Evolutionary conservation across 2,329 filamentous ascomycete species (phyloP), one percentile per base, ranked within the genome.

Genomic region (Calonectria pteridis): DNA sequence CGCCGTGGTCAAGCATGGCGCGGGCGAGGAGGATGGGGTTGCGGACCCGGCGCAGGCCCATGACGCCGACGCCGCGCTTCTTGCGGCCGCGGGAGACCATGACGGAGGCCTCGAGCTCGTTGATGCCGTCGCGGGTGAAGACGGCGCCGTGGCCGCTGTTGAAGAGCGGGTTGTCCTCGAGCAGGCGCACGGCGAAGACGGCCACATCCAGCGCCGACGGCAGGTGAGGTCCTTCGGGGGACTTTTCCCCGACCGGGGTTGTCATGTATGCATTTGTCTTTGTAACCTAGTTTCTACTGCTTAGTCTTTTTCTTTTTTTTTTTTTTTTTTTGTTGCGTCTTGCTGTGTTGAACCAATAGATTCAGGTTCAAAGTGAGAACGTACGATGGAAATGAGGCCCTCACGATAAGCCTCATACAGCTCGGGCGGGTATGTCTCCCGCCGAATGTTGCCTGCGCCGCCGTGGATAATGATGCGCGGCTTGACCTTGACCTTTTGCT

Each of bases 141-240:
- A 98, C 95, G 65, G 95, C 94, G 67, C 96, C 96, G 79, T 92
- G 93, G 10, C 92, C 95, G 71, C 92, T 92, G 85, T 98, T 98
- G 89, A 97, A 98, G 6, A 97, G 90, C 2, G 93, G 89, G 80
- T 95, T 91, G 81, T 97, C 88, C 85, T 98, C 95, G 20, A 98
- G 90, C 31, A 93, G 88, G 1, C 88, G 86, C 14, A 97, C 95
- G 55, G 95, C 95, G 82, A 93, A 90, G 2, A 93, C 93, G 2
- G 94, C 95, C 0, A 92, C 90, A 69, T 95, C 92, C 18, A 98
- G 88, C 0, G 95, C 94, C 0, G 88, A 88, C 11, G 90, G 89
- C n/a, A 29, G 69, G 23, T 63, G 67, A 18, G 55, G 46, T 28
- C 31, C 35, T 51, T 43, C 18, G 16, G 10, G 49, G 13, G 40